Base-by-base conservation (phyloP, 108 stramenopile genomes). In the Skeletonema costatum region DNA sequence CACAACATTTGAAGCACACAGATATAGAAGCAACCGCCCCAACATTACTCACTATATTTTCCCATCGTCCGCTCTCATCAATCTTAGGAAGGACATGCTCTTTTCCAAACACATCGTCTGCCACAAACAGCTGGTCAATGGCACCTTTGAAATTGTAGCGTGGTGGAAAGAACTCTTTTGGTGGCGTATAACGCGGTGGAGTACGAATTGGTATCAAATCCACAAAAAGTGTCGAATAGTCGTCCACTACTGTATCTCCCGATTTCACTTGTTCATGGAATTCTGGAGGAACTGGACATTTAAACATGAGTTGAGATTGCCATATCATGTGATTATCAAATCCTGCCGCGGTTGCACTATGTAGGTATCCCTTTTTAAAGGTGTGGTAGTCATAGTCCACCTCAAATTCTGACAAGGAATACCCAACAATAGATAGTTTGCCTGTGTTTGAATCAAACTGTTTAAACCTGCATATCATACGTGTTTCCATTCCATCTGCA, bases 381-480 rank as follows among this genome's bases (percentile, higher is more conserved):
- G 90, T 72, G n/a, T 83, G 86, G 65, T 84, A 94, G 46, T 96
- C 95, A 66, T 96, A 96, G 67, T 96, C 88, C 60, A 88, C 60
- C 65, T 90, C 88, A 63, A 74, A 88, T 9, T 59, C 74, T 11
- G 87, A 88, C 25, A 96, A 80, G 0, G 95, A 92, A 72, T 92
- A 90, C 14, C 87, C 80, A 59, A 87, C 78, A 46, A 77, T 79
- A 5, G 92, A 87, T 56, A 75, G 29, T 6, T 59, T 69, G 25
- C 60, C 46, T 25, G 69, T 62, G 38, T 71, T 50, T 12, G 66
- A 76, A 70, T 83, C 62, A 56, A 73, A 83, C 32, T n/a, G 48
- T 72, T 96, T 88, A 82, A 96, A 96, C 19, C 90, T 86, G 78
- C 95, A 96, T 44, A 96, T 90, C 81, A 96, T 93, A 32, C 95